These are phyloP conservation scores for Phytophthora podocarpi DNA, from an alignment of 352 stramenopile genomes.

Conservation along the genomic window DNA sequence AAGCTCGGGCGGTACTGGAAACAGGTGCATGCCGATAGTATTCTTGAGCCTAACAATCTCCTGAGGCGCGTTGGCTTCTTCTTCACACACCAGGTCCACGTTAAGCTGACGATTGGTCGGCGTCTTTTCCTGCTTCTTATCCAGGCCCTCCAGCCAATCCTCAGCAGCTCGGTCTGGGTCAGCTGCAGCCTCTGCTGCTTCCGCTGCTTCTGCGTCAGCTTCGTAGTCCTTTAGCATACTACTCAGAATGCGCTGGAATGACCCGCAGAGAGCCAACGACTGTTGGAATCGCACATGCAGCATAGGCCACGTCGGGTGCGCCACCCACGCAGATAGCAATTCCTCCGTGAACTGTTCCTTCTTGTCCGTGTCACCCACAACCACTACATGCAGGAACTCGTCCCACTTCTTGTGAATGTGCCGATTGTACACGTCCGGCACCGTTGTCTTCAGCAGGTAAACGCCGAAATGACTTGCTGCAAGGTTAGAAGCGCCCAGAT, in stretches of 20 bases:
- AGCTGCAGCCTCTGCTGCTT: conserved; percentile 23
- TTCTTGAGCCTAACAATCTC: conserved; percentile 67
- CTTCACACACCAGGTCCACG: conserved; percentile 63
- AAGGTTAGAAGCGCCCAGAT: conserved; percentile 27
- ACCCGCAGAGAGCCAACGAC: conserved; percentile 54
- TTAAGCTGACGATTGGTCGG: conserved; percentile 38
- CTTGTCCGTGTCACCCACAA: conserved; percentile 51
- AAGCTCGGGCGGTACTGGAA: conserved; percentile 57
- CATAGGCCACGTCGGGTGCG: conserved; percentile 66
- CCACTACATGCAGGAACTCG: conserved; percentile 73
- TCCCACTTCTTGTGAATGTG: conserved; percentile 72
- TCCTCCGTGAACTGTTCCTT: conserved; percentile 73
- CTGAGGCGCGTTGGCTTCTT: conserved; percentile 39
- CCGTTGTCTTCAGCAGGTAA: conserved; percentile 60
- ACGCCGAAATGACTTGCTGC: conserved; percentile 63
- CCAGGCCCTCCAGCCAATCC: conserved; percentile 29
- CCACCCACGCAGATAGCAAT: conserved; percentile 56
- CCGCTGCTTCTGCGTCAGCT: conserved; percentile 25
- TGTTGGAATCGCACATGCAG: conserved; percentile 63
- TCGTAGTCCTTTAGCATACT: conserved; percentile 44
- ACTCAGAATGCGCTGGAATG: conserved; percentile 54
- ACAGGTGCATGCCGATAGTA: conserved; percentile 66
- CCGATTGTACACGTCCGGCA: conserved; percentile 68
- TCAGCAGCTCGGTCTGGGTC: conserved; percentile 26
- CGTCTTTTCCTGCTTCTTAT: conserved; percentile 29